Evolutionary conservation across 176 grass and related monocot species (phyloP).

Genomic region (Rhipidocladum racemiflorum): DNA sequence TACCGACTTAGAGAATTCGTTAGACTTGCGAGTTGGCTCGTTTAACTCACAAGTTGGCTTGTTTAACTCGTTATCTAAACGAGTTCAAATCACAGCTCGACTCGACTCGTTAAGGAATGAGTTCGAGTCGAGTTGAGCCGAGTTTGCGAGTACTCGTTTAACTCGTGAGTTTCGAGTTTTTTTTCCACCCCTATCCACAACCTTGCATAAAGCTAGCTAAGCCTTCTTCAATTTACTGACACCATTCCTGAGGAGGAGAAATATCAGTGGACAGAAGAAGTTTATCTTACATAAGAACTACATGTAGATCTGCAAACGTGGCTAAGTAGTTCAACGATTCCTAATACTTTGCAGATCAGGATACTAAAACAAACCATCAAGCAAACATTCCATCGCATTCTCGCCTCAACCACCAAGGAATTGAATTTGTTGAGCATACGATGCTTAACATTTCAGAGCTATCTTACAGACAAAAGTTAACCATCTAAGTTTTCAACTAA

Average conservation of each 20-base stretch:
- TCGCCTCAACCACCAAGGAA: background rate
- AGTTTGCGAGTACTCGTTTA: too few species aligned
- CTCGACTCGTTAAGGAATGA: too few species aligned
- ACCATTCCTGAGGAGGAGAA: background rate
- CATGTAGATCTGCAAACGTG: background rate
- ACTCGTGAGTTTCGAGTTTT: too few species aligned
- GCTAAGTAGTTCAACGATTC: background rate
- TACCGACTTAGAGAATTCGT: too few species aligned
- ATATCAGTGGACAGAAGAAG: background rate
- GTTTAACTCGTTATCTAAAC: too few species aligned
- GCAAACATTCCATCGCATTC: background rate
- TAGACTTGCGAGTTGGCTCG: too few species aligned
- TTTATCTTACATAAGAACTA: background rate
- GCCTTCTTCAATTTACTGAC: background rate
- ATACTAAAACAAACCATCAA: slow-evolving; percentile 6
- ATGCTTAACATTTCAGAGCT: background rate
- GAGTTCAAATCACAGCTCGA: too few species aligned
- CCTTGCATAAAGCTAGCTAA: background rate
- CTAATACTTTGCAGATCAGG: too few species aligned
- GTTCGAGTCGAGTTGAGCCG: too few species aligned
- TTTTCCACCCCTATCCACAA: too few species aligned
- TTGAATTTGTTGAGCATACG: background rate
- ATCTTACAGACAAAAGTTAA: background rate
- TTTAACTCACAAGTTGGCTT: too few species aligned
- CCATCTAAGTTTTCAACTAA: too few species aligned